Percentiles rank a stretch among this genome's conserved stretches.
These are phyloP conservation scores for Vitis vinifera DNA, from an alignment of 164 flowering plant genomes.

Conservation along the genomic window DNA sequence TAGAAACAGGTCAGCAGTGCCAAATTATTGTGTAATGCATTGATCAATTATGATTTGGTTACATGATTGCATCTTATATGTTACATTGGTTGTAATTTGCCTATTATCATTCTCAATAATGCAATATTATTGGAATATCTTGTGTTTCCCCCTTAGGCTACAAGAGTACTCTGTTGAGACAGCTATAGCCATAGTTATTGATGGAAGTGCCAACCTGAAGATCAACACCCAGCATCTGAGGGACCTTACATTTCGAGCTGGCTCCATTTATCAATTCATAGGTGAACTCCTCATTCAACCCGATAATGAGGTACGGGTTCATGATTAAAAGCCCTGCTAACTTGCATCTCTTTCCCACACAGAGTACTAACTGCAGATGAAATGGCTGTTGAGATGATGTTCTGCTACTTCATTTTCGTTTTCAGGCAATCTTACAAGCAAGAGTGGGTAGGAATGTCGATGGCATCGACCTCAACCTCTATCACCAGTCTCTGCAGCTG, in stretches of 20 bases:
- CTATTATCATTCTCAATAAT: background rate
- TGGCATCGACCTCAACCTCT: conserved; percentile 84
- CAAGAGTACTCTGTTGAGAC: conserved; percentile 60
- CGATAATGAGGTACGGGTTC: conserved; percentile 45
- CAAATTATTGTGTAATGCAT: background rate
- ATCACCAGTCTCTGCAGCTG: conserved; percentile 68
- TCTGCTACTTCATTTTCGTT: background rate
- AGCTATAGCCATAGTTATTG: conserved; percentile 54
- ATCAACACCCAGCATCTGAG: conserved; percentile 69
- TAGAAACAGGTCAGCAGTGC: background rate
- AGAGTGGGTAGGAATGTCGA: conserved; percentile 84
- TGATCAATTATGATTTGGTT: background rate
- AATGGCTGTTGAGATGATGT: background rate
- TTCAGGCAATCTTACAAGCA: conserved; percentile 69
- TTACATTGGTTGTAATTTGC: background rate
- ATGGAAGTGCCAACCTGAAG: conserved; percentile 55
- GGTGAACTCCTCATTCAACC: conserved; percentile 71
- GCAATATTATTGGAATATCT: conserved; percentile 1
- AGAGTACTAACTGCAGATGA: background rate
- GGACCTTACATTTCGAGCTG: conserved; percentile 55
- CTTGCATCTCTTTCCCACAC: background rate
- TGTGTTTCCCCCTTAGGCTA: conserved; percentile 36
- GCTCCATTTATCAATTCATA: conserved; percentile 85
- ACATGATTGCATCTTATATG: background rate
- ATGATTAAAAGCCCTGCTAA: too few species aligned